A percentile compares a stretch with the other conserved stretches of the same genome.
phyloP scores from a whole-genome alignment of 129 eudicot species.

The Saposhnikovia divaricata region DNA sequence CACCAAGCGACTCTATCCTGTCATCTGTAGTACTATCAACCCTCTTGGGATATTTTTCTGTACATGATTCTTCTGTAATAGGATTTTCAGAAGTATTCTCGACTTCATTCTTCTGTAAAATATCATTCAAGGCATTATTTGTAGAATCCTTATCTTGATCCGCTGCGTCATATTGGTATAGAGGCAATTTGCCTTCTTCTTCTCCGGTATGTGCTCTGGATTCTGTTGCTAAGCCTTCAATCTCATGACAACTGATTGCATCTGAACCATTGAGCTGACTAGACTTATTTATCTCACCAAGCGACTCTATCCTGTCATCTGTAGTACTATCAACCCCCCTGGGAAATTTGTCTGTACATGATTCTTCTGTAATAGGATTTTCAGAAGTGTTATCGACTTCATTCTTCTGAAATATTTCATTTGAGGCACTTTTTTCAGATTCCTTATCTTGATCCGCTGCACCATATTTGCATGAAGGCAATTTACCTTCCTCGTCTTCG shows the following conservation, averaged over 20 bases:
- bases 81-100: not conserved
- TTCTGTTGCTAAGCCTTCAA: slow-evolving; percentile 33
- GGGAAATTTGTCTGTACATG: too few species aligned
- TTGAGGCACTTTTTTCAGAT: slow-evolving; percentile 9
- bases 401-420: slow-evolving; percentile 6
- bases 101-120: not conserved
- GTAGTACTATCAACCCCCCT: not conserved
- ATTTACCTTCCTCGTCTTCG: slow-evolving; percentile 17
- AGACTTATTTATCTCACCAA: not conserved
- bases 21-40: not conserved
- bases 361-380: not conserved
- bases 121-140: slow-evolving; percentile 13
- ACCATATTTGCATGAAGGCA: slow-evolving; percentile 4
- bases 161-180: not conserved
- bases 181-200: slow-evolving; percentile 16
- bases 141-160: slow-evolving; percentile 10
- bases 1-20: not conserved
- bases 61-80: not conserved
- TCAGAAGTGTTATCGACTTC: not conserved
- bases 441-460: slow-evolving; percentile 10
- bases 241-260: slow-evolving; percentile 14
- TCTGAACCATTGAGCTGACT: slow-evolving; percentile 25
- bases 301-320: not conserved
- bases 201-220: slow-evolving; percentile 13
- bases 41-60: not conserved